Percentiles rank a stretch among this genome's conserved stretches.
Conservation (phyloP, 495 filamentous ascomycete species). For the Neurospora africana region DNA sequence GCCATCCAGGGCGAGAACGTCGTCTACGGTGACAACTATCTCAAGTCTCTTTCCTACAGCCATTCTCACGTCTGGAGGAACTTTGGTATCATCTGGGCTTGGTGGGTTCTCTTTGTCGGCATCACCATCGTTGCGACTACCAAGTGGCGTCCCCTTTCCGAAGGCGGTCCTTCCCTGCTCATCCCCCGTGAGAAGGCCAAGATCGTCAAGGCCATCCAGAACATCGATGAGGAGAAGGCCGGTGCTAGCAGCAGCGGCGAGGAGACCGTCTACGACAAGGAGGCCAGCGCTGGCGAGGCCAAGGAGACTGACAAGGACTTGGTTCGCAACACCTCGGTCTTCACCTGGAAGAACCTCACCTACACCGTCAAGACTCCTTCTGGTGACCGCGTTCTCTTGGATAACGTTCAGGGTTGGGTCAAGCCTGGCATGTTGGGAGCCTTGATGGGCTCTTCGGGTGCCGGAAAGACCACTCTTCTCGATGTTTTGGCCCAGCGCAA, state of each 20-base stretch:
- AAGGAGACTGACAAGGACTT: conserved; percentile 27
- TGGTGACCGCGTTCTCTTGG: conserved; percentile 49
- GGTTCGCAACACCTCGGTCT: conserved; percentile 41
- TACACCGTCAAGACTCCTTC: conserved; percentile 56
- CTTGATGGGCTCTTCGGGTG: conserved; percentile 73
- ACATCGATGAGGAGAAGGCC: conserved; percentile 32
- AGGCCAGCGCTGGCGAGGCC: neutral
- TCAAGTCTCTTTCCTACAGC: conserved; percentile 51
- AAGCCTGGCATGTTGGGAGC: conserved; percentile 73
- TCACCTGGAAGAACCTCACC: conserved; percentile 49
- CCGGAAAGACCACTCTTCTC: conserved; percentile 60
- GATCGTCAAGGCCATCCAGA: conserved; percentile 14
- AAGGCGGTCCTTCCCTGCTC: conserved; percentile 18
- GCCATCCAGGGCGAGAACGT: conserved; percentile 37
- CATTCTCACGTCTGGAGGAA: conserved; percentile 68
- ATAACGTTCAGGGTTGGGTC: conserved; percentile 62
- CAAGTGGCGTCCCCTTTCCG: conserved; percentile 38
- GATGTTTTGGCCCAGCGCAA: conserved; percentile 67
- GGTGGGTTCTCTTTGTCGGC: conserved; percentile 54
- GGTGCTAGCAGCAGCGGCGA: conserved; percentile 7
- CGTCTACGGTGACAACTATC: conserved; percentile 52
- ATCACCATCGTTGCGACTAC: conserved; percentile 52
- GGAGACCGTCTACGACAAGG: conserved; percentile 29
- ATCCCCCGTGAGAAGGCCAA: conserved; percentile 27
- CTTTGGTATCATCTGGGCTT: conserved; percentile 62